Evolutionary conservation across 805 yeast genomes (phyloP), one percentile per base, ranked within the genome.

Genomic region (Myxozyma nipponensis): DNA sequence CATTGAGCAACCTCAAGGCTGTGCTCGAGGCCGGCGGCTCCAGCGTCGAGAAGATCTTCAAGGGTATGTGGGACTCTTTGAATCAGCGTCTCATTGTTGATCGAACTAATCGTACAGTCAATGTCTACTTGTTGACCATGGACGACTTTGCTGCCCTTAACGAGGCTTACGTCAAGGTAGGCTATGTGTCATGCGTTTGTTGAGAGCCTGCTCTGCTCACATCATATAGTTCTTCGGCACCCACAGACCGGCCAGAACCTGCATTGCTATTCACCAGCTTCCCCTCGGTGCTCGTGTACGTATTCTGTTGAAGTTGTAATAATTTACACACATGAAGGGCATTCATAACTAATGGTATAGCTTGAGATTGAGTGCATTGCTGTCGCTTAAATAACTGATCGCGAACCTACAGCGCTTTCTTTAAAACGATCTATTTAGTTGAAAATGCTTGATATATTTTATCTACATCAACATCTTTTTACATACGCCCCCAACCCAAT

Each of bases 211-310:
- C 10, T 28, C 21, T 26, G 38, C 22, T 36, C 7, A 15, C 45
- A 21, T 28, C 45, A 68, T 46, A 10, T 77, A 82, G 69, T 83
- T 85, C 72, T 87, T 87, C 74, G 77, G 67, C 64, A 74, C 71
- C 42, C 91, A 84, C 73, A 84, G 84, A 69, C 98, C 98, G 39
- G 98, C 98, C 36, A 87, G 98, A 79, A 86, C 97, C 1, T 93
- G 97, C 76, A 95, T 93, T 62, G 97, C 97, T 40, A 98, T 90
- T 57, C 83, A 82, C 71, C 82, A 80, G 57, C 82, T 93, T 62
- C 98, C 98, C 54, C 79, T 93, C 69, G 88, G 88, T 54, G 87
- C 82, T 55, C 86, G 80, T 56, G 76, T 74, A 60, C 23, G 68
- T 66, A n/a, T n/a, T n/a, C n/a, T n/a, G n/a, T n/a, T n/a, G n/a